Evolutionary conservation across 176 grass and related monocot genomes (phyloP).

Genomic region (Aegilops bicornis): DNA sequence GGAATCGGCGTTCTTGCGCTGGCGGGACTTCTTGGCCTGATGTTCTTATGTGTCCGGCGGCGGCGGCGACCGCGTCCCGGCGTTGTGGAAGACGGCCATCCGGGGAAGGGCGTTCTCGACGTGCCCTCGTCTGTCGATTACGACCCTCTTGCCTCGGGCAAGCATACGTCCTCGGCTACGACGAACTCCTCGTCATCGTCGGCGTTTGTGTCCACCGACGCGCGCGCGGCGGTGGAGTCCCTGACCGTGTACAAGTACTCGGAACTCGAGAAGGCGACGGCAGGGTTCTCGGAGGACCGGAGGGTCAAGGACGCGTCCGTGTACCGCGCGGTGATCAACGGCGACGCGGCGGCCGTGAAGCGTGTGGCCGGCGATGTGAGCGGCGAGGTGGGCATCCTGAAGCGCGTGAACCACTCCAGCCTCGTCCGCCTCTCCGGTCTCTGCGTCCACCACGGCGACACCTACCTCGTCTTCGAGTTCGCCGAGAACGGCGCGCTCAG

Average conservation of each 20-base stretch:
- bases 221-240: slow-evolving; percentile 54
- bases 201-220: slow-evolving; percentile 36
- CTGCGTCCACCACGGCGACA: slow-evolving; percentile 70
- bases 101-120: slow-evolving; percentile 9
- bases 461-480: slow-evolving; percentile 73
- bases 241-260: slow-evolving; percentile 61
- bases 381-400: slow-evolving; percentile 70
- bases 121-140: slow-evolving; percentile 30
- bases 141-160: slow-evolving; percentile 19
- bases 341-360: slow-evolving; percentile 70
- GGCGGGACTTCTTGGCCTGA: slow-evolving; percentile 9
- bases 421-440: slow-evolving; percentile 68
- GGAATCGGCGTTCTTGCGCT: slow-evolving; percentile 44
- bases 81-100: background rate
- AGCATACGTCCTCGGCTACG: background rate
- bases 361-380: slow-evolving; percentile 65
- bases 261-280: slow-evolving; percentile 68
- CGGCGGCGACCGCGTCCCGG: background rate
- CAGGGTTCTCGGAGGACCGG: slow-evolving; percentile 49
- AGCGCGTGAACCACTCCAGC: slow-evolving; percentile 71
- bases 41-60: slow-evolving; percentile 19
- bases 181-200: background rate
- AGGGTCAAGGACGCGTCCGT: slow-evolving; percentile 50
- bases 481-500: slow-evolving; percentile 68
- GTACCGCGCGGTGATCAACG: slow-evolving; percentile 71